Base-by-base conservation (phyloP, 768 basidiomycete species). In the Mycena kentingensis region DNA sequence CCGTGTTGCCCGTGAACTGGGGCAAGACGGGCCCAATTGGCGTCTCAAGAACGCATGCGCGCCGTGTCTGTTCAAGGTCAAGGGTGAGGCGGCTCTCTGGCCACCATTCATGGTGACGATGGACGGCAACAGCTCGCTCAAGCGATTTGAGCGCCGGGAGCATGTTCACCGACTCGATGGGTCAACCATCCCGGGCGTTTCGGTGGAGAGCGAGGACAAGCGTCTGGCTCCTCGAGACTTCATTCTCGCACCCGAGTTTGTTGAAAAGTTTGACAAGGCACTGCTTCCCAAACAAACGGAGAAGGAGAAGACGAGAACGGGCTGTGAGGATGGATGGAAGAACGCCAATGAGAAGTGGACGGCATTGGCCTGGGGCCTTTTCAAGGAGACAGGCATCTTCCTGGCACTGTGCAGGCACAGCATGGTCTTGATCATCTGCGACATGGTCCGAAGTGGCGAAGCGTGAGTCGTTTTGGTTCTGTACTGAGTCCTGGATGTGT, bases 341-440 rank as follows among this genome's bases (percentile, higher is more conserved):
- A 64, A 62, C 0, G 51, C 60, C 0, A 48, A 55, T 0, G 65
- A 18, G 42, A 21, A 10, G 42, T 10, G 12, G 21, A 43, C 24
- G 22, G 71, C 16, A 55, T 61, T 54, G 19, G 68, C 68, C 64
- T 75, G 68, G 70, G 58, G 52, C 2, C 54, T 72, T 5, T 77
- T 71, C 38, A 49, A 67, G 1, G 70, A 75, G 61, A 64, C 69
- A 0, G 72, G 75, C 0, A 60, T 73, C 8, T 78, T 77, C 51
- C 63, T 70, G 0, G 41, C 54, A 51, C 64, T 63, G 7, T 75
- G 73, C 52, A 52, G 61, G 1, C 71, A 74, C 63, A 69, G 71
- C 2, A 57, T 70, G 0, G 52, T 68, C 22, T 48, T 71, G 2
- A 60, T 57, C 46, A 37, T 71, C 1, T 51, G 54, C 1, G 73